Evolutionary conservation across 495 filamentous ascomycete genomes (phyloP).

Genomic region (Glonium stellatum): DNA sequence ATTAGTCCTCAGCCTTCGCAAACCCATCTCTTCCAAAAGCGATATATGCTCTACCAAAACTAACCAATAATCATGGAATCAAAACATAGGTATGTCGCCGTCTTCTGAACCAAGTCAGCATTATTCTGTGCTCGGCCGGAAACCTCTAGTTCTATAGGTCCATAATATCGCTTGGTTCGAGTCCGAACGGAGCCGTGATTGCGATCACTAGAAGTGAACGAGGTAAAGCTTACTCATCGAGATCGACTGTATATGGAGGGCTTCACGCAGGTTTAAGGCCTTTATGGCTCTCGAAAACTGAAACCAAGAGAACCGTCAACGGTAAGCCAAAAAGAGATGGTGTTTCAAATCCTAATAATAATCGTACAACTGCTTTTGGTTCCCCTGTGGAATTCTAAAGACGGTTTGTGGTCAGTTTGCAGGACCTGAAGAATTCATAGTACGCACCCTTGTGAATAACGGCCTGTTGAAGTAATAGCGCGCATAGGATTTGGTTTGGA

Average conservation of each 20-base stretch:
- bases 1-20: no score
- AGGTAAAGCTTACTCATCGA: neutral
- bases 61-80: neutral
- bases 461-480: neutral
- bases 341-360: neutral
- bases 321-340: neutral
- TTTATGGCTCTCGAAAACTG: neutral
- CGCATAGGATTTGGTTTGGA: neutral
- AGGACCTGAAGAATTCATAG: neutral
- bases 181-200: neutral
- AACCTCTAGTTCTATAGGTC: neutral
- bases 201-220: neutral
- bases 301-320: neutral
- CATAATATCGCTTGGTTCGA: no score
- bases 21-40: no score
- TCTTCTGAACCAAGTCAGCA: neutral
- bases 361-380: neutral
- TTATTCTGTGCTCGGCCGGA: neutral
- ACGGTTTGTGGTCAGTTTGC: neutral
- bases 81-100: neutral
- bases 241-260: neutral
- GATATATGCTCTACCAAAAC: no score
- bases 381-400: neutral
- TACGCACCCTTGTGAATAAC: neutral
- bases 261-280: neutral